These are phyloP conservation scores for Helicocarpus griseus DNA, from an alignment of 2,329 filamentous ascomycete species.

Conservation along the genomic window DNA sequence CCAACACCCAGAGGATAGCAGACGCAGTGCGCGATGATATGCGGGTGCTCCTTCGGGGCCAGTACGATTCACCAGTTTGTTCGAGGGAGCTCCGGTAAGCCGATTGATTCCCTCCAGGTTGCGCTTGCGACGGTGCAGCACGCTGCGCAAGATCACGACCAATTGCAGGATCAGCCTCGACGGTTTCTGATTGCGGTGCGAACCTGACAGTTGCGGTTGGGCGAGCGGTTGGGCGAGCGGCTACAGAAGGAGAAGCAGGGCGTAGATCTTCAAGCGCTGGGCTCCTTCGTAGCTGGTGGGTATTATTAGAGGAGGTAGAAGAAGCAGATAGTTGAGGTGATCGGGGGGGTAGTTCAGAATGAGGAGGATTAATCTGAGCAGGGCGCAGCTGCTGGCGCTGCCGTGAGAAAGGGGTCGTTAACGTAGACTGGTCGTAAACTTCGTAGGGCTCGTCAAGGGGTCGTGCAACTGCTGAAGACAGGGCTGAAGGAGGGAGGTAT, in stretches of 20 bases:
- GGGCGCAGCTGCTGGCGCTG: conserved; percentile 36
- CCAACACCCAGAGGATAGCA: conserved; percentile 84
- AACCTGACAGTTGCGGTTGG: conserved; percentile 21
- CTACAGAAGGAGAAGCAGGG: conserved; percentile 37
- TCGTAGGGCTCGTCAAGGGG: conserved; percentile 46
- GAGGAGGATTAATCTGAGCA: conserved; percentile 4
- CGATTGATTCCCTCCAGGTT: conserved; percentile 25
- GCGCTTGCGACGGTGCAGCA: conserved; percentile 25
- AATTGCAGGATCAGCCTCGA: conserved; percentile 7
- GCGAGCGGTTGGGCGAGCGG: conserved; percentile 29
- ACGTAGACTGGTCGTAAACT: conserved; percentile 39
- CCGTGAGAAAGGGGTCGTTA: conserved; percentile 31
- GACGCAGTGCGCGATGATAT: conserved; percentile 79
- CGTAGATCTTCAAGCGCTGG: conserved; percentile 40
- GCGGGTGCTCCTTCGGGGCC: conserved; percentile 43
- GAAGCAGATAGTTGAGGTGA: conserved; percentile 16
- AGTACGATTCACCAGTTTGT: conserved; percentile 36
- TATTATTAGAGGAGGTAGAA: conserved; percentile 44
- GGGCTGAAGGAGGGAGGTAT: conserved; percentile 20
- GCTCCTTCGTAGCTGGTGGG: conserved; percentile 45
- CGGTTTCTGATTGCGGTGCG: conserved; percentile 18
- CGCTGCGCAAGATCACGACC: conserved; percentile 14
- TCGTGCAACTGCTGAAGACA: conserved; percentile 35
- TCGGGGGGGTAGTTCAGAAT: background rate
- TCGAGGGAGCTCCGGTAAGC: conserved; percentile 7